Evolutionary conservation across 495 filamentous ascomycete genomes (phyloP).

Genomic region (Hypoxylon fuscum): DNA sequence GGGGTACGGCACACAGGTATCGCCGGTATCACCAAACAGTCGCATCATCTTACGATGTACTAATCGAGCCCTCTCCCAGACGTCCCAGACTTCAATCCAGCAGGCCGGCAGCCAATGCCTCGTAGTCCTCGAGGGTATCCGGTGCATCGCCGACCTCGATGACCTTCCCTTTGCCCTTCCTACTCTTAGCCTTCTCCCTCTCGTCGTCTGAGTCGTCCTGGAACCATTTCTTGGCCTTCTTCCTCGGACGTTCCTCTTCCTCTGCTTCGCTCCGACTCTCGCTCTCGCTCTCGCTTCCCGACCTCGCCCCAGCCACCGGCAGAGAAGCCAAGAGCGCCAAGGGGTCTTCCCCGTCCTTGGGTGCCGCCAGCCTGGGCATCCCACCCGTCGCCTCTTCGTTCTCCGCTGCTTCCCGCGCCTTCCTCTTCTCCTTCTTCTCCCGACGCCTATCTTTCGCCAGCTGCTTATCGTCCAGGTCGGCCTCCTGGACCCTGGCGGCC

Average conservation of each 20-base stretch:
- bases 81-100: constrained; percentile 61
- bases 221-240: constrained; percentile 53
- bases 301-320: constrained; percentile 55
- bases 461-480: constrained; percentile 84
- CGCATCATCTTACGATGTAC: constrained; percentile 1
- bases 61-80: constrained; percentile 7
- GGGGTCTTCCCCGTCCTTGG: constrained; percentile 55
- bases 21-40: constrained; percentile 11
- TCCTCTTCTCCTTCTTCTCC: constrained; percentile 88
- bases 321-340: constrained; percentile 60
- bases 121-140: constrained; percentile 88
- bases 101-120: constrained; percentile 84
- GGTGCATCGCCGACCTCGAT: constrained; percentile 70
- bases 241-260: constrained; percentile 50
- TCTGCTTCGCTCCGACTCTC: constrained; percentile 41
- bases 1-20: too few species aligned
- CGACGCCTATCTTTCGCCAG: constrained; percentile 78
- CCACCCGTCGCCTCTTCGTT: constrained; percentile 54
- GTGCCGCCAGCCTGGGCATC: constrained; percentile 41
- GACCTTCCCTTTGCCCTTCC: constrained; percentile 59
- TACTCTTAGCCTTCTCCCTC: constrained; percentile 54
- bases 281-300: constrained; percentile 33
- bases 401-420: constrained; percentile 73
- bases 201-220: constrained; percentile 56
- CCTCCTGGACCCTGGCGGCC: constrained; percentile 72